phyloP scores from a whole-genome alignment of 305 asterid species.

The Fraxinus floribunda region DNA sequence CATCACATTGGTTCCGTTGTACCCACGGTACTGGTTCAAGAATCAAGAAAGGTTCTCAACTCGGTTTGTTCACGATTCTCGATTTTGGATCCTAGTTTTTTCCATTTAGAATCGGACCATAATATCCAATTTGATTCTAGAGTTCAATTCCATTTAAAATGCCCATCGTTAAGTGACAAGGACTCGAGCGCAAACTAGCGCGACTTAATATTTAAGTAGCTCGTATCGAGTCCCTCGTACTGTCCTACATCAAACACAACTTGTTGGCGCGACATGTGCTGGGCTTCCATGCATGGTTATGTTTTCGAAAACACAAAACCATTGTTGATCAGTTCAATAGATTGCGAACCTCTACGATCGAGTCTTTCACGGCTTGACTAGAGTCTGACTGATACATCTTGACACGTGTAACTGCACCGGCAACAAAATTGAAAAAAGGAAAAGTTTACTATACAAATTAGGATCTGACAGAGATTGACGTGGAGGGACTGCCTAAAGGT shows the following conservation, averaged over 20 bases:
- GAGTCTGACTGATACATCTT: background rate
- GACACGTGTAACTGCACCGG: background rate
- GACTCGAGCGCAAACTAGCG: background rate
- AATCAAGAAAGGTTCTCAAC: too few relatives aligned
- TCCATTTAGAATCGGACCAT: background rate
- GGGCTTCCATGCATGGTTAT: background rate
- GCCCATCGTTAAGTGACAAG: background rate
- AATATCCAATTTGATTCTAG: background rate
- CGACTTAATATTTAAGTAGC: background rate
- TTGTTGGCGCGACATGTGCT: background rate
- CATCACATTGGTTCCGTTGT: background rate
- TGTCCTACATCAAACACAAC: background rate
- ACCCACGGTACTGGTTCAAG: background rate
- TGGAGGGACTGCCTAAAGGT: background rate
- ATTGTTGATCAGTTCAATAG: background rate
- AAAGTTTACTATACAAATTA: background rate
- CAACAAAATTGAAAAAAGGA: background rate
- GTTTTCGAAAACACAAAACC: background rate
- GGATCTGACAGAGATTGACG: background rate
- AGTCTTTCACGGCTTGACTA: background rate
- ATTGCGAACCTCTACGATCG: background rate
- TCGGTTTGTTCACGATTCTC: background rate
- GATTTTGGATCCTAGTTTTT: too few relatives aligned
- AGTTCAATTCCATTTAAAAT: too few relatives aligned
- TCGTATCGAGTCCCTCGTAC: too few relatives aligned